Base-by-base conservation (phyloP, 768 basidiomycete species). In the Peribolospora kevripleyi region DNA sequence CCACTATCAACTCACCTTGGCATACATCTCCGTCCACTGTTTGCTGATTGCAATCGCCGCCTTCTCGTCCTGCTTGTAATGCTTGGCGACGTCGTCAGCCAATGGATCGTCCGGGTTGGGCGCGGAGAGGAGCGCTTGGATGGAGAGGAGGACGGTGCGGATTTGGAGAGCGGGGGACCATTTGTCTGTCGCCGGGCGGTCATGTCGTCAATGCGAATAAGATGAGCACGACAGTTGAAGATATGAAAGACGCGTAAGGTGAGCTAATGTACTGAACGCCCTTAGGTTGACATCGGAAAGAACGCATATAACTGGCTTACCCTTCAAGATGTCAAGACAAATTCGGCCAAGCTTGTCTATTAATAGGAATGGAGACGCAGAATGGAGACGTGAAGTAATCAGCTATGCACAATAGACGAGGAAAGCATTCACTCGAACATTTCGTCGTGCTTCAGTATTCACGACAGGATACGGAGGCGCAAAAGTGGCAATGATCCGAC, bases 161-260 rank as follows among this genome's bases (percentile, higher is more conserved):
- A 98, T 98, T 68, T 98, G 93, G 13, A 98, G 74, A 0, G 93
- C 93, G 14, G 93, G 93, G 7, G 88, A 93, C 93, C 93, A 98
- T 73, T 97, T 97, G 70, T 98, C 93, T 87, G 63, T n/a, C 10
- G 11, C 4, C 5, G 25, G 25, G 25, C 25, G 25, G 25, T 25
- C 25, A 1, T 5, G 13, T 14, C 50, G 57, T 25, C 54, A 43
- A 3, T 53, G 51, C 59, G 41, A 46, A 10, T 48, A 14, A 46
- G 14, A 10, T 46, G 46, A 46, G 14, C 25, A 25, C 25, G 46
- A 14, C 10, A 2, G 46, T 10, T 10, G 14, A 46, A 14, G 14
- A 14, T 10, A 14, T 10, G 46, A 46, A 46, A 46, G 46, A 46
- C 2, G 46, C 48, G 42, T 43, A 43, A 46, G 36, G 5, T 10